Evolutionary conservation across 1,284 basidiomycete species (phyloP).

Genomic region (Thelephora terrestris): DNA sequence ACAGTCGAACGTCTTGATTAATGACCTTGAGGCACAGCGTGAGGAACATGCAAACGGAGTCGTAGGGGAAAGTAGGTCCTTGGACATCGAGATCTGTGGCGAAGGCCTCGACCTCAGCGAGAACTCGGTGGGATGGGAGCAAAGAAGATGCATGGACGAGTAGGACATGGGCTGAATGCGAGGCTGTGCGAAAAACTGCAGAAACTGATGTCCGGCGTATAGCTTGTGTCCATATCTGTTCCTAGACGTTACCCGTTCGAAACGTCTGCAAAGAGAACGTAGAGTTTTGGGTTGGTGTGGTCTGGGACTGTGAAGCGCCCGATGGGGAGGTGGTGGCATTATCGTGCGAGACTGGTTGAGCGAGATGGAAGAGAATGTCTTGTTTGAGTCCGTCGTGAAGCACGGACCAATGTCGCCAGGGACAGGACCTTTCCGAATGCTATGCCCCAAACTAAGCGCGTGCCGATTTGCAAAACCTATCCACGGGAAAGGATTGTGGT

Average conservation of each 20-base stretch:
- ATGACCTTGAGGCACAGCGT: conserved; percentile 57
- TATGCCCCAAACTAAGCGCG: conserved; percentile 15
- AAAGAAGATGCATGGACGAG: conserved; percentile 32
- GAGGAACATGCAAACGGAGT: conserved; percentile 80
- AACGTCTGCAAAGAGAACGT: no score
- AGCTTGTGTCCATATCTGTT: conserved; percentile 72
- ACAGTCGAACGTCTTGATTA: conserved; percentile 72
- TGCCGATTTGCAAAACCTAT: conserved; percentile 17
- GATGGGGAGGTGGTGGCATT: conserved; percentile 26
- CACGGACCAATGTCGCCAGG: conserved; percentile 21
- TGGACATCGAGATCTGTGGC: conserved; percentile 78
- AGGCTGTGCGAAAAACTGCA: conserved; percentile 67
- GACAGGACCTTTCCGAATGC: conserved; percentile 16
- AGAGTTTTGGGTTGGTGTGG: no score
- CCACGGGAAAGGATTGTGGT: not conserved
- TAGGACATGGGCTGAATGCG: conserved; percentile 59
- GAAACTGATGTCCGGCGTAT: conserved; percentile 63
- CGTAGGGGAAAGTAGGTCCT: conserved; percentile 75
- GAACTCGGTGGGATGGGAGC: conserved; percentile 45
- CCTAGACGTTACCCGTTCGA: no score
- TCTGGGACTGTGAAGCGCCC: conserved; percentile 31
- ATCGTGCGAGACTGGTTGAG: no score
- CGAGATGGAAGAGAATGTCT: no score
- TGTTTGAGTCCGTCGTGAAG: no score
- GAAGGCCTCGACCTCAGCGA: conserved; percentile 65